These are phyloP conservation scores for Citrus sp. DNA, from an alignment of 345 rosid species.

Conservation along the genomic window DNA sequence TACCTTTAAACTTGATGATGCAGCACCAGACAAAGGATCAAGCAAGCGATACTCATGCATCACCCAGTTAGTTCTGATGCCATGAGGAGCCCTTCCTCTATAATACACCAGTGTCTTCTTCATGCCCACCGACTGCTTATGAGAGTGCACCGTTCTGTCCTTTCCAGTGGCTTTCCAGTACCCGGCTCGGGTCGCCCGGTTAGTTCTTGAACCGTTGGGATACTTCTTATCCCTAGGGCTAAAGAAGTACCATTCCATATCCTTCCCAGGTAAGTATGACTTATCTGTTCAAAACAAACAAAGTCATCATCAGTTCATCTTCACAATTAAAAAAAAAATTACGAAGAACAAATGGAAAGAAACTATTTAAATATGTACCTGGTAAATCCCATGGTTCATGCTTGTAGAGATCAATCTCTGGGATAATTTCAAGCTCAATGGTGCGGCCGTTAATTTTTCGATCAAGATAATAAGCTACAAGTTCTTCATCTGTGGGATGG, in stretches of 20 bases:
- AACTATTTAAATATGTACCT: constrained; percentile 28
- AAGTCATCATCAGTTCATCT: background rate
- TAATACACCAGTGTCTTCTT: constrained; percentile 80
- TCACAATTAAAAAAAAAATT: background rate
- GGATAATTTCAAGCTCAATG: constrained; percentile 74
- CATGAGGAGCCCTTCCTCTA: constrained; percentile 66
- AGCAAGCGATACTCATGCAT: constrained; percentile 75
- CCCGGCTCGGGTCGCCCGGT: constrained; percentile 68
- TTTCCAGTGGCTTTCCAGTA: constrained; percentile 87
- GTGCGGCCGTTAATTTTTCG: constrained; percentile 57
- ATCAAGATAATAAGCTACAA: constrained; percentile 70
- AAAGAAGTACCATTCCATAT: constrained; percentile 80
- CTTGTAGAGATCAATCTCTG: constrained; percentile 77
- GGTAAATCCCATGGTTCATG: constrained; percentile 87
- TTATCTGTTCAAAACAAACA: constrained; percentile 37
- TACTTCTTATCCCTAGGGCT: constrained; percentile 77
- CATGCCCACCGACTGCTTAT: constrained; percentile 56
- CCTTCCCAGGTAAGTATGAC: constrained; percentile 69
- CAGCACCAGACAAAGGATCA: constrained; percentile 23
- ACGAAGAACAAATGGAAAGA: background rate
- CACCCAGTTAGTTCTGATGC: constrained; percentile 70
- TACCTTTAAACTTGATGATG: constrained; percentile 40
- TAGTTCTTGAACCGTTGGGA: constrained; percentile 76
- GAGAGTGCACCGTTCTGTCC: constrained; percentile 49
- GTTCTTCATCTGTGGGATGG: constrained; percentile 84